Base-by-base conservation (phyloP, 352 stramenopile genomes). In the Globisporangium rhizosaccharum region DNA sequence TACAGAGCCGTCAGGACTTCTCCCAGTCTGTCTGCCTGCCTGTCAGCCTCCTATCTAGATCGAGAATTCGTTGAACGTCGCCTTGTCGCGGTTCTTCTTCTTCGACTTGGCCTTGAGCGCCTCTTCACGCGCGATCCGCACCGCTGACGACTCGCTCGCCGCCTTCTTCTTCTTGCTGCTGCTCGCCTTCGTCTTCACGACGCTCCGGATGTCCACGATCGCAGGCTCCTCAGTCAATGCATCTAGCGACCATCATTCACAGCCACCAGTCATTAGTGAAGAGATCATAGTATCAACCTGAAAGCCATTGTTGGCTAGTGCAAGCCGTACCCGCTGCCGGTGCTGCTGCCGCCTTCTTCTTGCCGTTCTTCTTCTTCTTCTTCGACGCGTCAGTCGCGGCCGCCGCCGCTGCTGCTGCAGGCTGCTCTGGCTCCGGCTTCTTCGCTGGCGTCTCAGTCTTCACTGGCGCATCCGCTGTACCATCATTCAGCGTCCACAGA, bases 41-140 rank as follows among this genome's bases (percentile, higher is more conserved):
- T 20, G 37, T 2, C 25, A 56, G 17, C 9, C 30, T 23, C 28
- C 61, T 62, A 53, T 59, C 64, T 69, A 89, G 69, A 85, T 79
- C 36, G 79, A 91, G 73, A 91, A 91, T 76, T 91, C 79, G 65
- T 91, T 91, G 66, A 89, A 91, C 41, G 39, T 72, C 54, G 79
- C 75, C 70, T 91, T 91, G 70, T 91, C 82, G 51, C 66, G 66
- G 59, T 88, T 85, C 66, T 87, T 87, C 67, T 79, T 79, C 66
- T 89, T 89, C 53, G 51, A 53, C 71, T 91, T 91, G 53, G 69
- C 69, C 67, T 87, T 88, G 51, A 72, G 62, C 56, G 73, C 84
- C 57, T 89, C 76, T 63, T 89, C 79, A 30, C 79, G 82, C 12
- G 82, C 82, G 63, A 91, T 84, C 53, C 77, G 65, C 63, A 89